phyloP scores from a whole-genome alignment of 768 basidiomycete species.

The Boletus edulis region DNA sequence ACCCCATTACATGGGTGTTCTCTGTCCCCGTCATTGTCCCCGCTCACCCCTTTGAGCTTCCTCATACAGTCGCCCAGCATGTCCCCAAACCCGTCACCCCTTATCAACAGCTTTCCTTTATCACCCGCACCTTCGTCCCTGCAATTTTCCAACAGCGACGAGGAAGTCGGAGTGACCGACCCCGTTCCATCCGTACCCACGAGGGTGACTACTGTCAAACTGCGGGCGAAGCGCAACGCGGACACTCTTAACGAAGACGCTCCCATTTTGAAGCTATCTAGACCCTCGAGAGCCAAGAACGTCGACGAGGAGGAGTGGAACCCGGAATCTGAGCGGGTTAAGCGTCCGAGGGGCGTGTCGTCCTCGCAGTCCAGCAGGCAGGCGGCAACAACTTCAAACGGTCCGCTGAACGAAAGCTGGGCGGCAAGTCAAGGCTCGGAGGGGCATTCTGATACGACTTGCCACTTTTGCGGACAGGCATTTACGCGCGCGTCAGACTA shows the following conservation, averaged over 20 bases:
- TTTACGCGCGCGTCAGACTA: slow-evolving; percentile 24
- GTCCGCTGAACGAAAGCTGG: neutral
- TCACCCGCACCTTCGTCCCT: neutral
- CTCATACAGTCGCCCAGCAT: slow-evolving; percentile 8
- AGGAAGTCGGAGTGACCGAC: neutral
- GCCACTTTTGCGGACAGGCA: slow-evolving; percentile 12
- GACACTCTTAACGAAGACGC: slow-evolving; percentile 1
- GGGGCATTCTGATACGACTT: slow-evolving; percentile 2
- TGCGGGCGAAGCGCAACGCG: slow-evolving; percentile 13
- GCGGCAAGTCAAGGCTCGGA: neutral
- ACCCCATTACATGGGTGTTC: neutral
- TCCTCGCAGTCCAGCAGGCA: neutral
- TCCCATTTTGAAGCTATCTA: neutral
- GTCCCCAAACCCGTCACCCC: slow-evolving; percentile 3
- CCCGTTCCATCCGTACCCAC: neutral
- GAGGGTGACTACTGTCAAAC: neutral
- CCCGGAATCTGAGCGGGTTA: slow-evolving; percentile 3
- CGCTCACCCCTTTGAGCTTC: slow-evolving; percentile 11
- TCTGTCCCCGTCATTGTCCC: slow-evolving; percentile 15
- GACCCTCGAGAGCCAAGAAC: slow-evolving; percentile 12
- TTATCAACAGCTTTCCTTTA: neutral
- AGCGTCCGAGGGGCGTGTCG: neutral
- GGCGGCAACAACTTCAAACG: neutral
- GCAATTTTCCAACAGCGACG: neutral
- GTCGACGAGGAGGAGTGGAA: slow-evolving; percentile 25